Conservation (phyloP, 139 green algal species). For the Auxenochlorella pyrenoidosa region DNA sequence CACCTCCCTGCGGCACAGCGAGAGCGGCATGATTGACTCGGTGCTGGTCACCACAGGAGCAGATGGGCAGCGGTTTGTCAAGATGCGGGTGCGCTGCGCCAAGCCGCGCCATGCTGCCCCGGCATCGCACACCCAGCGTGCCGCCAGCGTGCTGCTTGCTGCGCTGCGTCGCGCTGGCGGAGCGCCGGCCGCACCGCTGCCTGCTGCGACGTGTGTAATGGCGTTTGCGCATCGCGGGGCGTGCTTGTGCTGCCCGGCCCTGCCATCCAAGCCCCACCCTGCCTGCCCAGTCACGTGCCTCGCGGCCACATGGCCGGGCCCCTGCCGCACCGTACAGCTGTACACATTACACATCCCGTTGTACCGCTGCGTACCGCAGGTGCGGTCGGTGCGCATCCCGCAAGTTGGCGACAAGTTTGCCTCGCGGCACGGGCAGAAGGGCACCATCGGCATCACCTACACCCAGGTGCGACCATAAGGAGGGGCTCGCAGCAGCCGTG, state of each 20-base stretch:
- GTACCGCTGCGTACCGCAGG: no score
- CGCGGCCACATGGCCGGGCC: no score
- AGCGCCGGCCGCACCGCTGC: not conserved
- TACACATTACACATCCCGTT: no score
- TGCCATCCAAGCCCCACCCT: no score
- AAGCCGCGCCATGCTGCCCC: not conserved
- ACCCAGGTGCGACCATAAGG: constrained; percentile 57
- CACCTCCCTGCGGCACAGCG: constrained; percentile 68
- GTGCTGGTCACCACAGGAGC: constrained; percentile 94
- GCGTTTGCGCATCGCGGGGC: no score
- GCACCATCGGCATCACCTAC: constrained; percentile 98
- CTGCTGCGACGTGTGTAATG: not conserved
- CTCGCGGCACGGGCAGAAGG: constrained; percentile 97
- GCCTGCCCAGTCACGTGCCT: not conserved
- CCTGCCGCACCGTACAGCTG: no score
- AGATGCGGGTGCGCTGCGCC: constrained; percentile 77
- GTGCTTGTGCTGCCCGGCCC: not conserved
- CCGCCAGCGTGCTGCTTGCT: no score
- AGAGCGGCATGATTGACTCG: constrained; percentile 84
- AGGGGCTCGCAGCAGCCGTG: not conserved
- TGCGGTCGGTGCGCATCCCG: constrained; percentile 94
- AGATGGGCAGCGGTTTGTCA: constrained; percentile 93
- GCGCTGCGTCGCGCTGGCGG: no score
- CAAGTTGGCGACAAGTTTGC: constrained; percentile 99
- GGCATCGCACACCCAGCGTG: no score